A percentile compares a stretch with the other conserved stretches of the same genome.
Evolutionary conservation across 176 grass and related monocot species (phyloP).

Genomic region (Eleusine indica): DNA sequence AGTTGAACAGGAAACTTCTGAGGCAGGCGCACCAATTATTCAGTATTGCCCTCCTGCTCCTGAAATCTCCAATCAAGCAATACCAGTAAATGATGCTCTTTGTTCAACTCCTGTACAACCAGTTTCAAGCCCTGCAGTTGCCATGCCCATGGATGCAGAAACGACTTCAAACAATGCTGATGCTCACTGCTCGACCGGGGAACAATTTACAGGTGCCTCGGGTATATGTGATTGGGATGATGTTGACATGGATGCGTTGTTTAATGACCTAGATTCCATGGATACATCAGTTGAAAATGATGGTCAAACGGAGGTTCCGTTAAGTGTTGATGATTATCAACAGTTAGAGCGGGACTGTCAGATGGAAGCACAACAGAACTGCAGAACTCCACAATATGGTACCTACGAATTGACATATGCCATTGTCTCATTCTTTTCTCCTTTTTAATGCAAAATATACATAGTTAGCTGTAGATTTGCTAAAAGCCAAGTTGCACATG

Average conservation of each 20-base stretch:
- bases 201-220: constrained; percentile 29
- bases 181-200: constrained; percentile 22
- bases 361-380: constrained; percentile 47
- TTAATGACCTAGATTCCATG: constrained; percentile 10
- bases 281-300: constrained; percentile 2
- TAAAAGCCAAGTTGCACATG: background rate
- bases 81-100: constrained; percentile 29
- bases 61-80: constrained; percentile 44
- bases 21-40: constrained; percentile 39
- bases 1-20: constrained; percentile 46
- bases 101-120: constrained; percentile 7
- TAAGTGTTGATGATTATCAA: constrained; percentile 53
- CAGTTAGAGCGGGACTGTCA: constrained; percentile 41
- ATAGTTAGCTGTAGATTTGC: background rate
- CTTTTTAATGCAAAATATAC: constrained; percentile 2
- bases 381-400: constrained; percentile 50
- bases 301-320: constrained; percentile 30
- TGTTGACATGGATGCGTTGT: constrained; percentile 13
- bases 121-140: constrained; percentile 36
- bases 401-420: background rate
- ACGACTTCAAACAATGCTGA: constrained; percentile 32
- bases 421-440: background rate
- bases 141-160: constrained; percentile 41
- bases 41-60: constrained; percentile 42
- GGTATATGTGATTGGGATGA: constrained; percentile 41